Evolutionary conservation across 2,329 filamentous ascomycete species (phyloP).

Genomic region (Hymenoscyphus albidus): DNA sequence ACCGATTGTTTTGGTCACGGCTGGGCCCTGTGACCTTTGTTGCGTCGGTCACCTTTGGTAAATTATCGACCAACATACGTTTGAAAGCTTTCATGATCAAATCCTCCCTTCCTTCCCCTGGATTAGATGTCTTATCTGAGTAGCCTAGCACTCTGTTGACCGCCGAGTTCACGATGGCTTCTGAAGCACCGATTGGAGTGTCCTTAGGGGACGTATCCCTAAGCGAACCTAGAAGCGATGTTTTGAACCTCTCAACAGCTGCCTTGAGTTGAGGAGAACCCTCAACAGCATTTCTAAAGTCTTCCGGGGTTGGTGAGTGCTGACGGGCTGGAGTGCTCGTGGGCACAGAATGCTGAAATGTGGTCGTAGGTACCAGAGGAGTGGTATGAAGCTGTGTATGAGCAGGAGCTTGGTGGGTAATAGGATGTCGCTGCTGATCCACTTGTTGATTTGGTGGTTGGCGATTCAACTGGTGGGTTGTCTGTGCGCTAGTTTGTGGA

Average conservation of each 20-base stretch:
- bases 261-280: conserved; percentile 3
- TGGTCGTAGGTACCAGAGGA: conserved; percentile 9
- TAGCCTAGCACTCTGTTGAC: conserved; percentile 31
- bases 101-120: conserved; percentile 23
- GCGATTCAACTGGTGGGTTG: conserved; percentile 1
- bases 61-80: conserved; percentile 25
- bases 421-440: background rate
- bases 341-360: conserved; percentile 8
- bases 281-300: conserved; percentile 4
- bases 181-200: conserved; percentile 23
- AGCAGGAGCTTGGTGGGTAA: conserved; percentile 12
- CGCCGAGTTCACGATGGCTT: conserved; percentile 32
- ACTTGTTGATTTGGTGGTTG: conserved; percentile 5
- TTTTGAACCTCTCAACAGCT: conserved; percentile 30
- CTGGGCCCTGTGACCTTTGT: conserved; percentile 9
- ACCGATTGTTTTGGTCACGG: conserved; percentile 13
- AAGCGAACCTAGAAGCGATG: conserved; percentile 15
- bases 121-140: conserved; percentile 23
- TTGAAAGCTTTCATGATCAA: conserved; percentile 30
- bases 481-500: background rate
- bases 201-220: background rate
- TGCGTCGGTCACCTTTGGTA: conserved; percentile 21
- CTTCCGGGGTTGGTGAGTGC: conserved; percentile 7
- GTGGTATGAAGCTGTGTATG: background rate
- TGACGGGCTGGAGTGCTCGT: conserved; percentile 13